These are phyloP conservation scores for Coemansia sp. DNA, from an alignment of 192 early-diverging fungal genomes.

Conservation along the genomic window DNA sequence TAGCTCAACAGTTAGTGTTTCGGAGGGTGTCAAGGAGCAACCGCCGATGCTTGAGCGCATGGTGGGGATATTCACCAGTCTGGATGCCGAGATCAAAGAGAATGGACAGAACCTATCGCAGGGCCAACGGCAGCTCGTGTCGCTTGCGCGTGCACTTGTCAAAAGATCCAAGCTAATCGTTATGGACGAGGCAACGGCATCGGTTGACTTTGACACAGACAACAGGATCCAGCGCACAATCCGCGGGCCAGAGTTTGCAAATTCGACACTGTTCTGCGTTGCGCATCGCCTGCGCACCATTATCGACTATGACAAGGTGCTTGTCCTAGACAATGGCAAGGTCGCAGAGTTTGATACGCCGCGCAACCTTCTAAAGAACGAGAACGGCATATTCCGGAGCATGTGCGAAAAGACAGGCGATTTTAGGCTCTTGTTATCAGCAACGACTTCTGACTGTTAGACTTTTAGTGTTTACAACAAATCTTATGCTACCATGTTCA, in stretches of 20 bases:
- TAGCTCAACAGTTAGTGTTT: neutral
- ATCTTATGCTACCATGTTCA: too few species aligned
- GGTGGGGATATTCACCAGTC: conserved; percentile 42
- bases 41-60: neutral
- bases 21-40: neutral
- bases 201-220: conserved; percentile 85
- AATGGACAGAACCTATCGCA: conserved; percentile 75
- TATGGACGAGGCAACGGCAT: conserved; percentile 86
- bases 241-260: conserved; percentile 66
- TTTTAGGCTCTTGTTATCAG: conserved; percentile 54
- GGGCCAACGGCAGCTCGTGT: conserved; percentile 74
- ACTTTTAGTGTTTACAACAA: too few species aligned
- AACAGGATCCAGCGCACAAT: conserved; percentile 83
- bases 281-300: conserved; percentile 86
- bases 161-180: conserved; percentile 67
- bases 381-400: conserved; percentile 62
- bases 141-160: conserved; percentile 73
- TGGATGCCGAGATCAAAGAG: conserved; percentile 80
- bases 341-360: too few species aligned
- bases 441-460: too few species aligned
- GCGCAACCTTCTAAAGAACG: conserved; percentile 56
- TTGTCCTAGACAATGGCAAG: too few species aligned
- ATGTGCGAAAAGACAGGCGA: conserved; percentile 86
- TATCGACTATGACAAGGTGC: conserved; percentile 56
- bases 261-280: conserved; percentile 79